Percentiles rank a stretch among this genome's conserved stretches.
phyloP scores from a whole-genome alignment of 1,284 basidiomycete genomes.

The Sanghuangporus sanghuang region DNA sequence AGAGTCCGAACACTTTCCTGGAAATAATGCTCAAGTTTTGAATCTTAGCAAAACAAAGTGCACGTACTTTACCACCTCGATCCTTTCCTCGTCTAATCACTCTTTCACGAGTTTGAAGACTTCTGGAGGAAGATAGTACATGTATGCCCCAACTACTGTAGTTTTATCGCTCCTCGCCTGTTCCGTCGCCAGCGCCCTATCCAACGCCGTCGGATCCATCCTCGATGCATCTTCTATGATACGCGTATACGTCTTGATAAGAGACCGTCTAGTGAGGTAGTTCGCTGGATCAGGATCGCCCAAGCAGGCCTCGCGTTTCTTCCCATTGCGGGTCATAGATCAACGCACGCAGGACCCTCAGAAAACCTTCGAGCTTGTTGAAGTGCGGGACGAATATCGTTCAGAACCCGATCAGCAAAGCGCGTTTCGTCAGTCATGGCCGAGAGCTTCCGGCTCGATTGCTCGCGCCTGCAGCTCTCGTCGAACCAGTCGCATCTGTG shows the following conservation, averaged over 20 bases:
- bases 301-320: not conserved
- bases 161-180: too few relatives aligned
- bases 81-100: too few relatives aligned
- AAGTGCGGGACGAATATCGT: not conserved
- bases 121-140: too few relatives aligned
- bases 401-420: not conserved
- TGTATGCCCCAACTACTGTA: too few relatives aligned
- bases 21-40: too few relatives aligned
- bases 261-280: not conserved
- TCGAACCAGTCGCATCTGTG: not conserved
- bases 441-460: not conserved
- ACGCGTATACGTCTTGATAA: not conserved
- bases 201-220: not conserved
- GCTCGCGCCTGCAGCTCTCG: not conserved
- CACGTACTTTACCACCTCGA: too few relatives aligned
- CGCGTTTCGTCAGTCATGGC: not conserved
- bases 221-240: not conserved
- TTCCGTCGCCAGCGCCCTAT: too few relatives aligned
- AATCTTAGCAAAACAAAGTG: too few relatives aligned
- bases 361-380: not conserved
- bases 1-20: too few relatives aligned
- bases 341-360: not conserved
- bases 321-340: not conserved
- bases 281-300: not conserved
- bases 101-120: too few relatives aligned